phyloP scores from a whole-genome alignment of 2,329 filamentous ascomycete genomes.

The Diaporthe batatas region DNA sequence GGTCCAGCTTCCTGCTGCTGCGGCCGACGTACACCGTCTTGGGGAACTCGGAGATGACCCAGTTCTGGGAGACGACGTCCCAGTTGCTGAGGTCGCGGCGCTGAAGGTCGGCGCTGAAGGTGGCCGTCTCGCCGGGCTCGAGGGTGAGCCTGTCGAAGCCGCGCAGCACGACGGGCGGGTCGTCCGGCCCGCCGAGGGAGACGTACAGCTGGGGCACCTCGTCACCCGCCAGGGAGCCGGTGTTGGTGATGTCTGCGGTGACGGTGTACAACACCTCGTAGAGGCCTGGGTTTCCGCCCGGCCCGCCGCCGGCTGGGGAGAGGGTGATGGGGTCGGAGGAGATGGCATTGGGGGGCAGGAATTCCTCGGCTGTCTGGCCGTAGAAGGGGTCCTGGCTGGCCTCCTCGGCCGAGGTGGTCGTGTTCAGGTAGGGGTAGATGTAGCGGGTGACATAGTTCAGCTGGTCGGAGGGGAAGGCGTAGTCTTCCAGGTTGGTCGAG shows the following conservation, averaged over 20 bases:
- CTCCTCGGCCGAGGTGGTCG: slow-evolving; percentile 64
- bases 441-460: slow-evolving; percentile 66
- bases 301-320: slow-evolving; percentile 58
- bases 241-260: slow-evolving; percentile 79
- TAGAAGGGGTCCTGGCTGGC: slow-evolving; percentile 72
- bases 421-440: slow-evolving; percentile 82
- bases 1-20: slow-evolving; percentile 67
- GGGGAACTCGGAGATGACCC: slow-evolving; percentile 70
- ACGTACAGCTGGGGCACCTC: slow-evolving; percentile 85
- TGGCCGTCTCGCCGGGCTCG: slow-evolving; percentile 74
- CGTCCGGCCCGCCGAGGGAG: slow-evolving; percentile 81
- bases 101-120: slow-evolving; percentile 78
- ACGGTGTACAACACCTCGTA: slow-evolving; percentile 79
- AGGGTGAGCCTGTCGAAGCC: slow-evolving; percentile 85
- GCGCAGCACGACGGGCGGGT: slow-evolving; percentile 77
- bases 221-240: slow-evolving; percentile 73
- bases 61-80: slow-evolving; percentile 85
- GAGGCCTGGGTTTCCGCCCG: slow-evolving; percentile 74
- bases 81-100: slow-evolving; percentile 90
- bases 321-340: slow-evolving; percentile 70
- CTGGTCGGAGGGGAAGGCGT: slow-evolving; percentile 72
- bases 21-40: slow-evolving; percentile 70
- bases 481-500: slow-evolving; percentile 73
- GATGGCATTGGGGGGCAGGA: slow-evolving; percentile 70
- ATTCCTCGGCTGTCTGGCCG: slow-evolving; percentile 68